phyloP scores from a whole-genome alignment of 1,139 yeast genomes.

The Candida pseudoviswanathii region DNA sequence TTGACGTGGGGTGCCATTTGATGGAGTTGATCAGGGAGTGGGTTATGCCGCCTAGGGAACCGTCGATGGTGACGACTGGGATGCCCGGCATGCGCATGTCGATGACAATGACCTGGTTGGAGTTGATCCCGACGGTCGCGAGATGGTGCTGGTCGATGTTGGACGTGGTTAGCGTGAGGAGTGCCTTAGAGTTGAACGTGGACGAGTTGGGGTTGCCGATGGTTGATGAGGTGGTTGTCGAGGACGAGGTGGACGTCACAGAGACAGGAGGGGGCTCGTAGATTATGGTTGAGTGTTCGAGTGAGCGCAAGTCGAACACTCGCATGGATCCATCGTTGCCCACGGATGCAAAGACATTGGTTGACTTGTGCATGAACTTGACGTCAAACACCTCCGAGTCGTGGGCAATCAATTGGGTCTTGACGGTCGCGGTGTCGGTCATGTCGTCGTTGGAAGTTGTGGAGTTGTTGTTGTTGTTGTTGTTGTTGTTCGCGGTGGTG shows the following conservation, averaged over 20 bases:
- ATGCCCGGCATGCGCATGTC: slow-evolving; percentile 90
- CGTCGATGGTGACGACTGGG: slow-evolving; percentile 70
- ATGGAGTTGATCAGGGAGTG: slow-evolving; percentile 68
- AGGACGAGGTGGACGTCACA: slow-evolving; percentile 32
- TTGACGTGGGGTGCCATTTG: slow-evolving; percentile 81
- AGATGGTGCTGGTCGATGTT: slow-evolving; percentile 76
- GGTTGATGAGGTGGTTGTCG: slow-evolving; percentile 11
- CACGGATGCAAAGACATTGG: slow-evolving; percentile 85
- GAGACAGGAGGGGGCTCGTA: slow-evolving; percentile 55
- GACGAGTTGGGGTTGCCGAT: slow-evolving; percentile 11
- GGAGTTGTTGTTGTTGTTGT: too few species aligned
- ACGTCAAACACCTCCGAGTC: slow-evolving; percentile 96
- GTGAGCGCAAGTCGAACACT: slow-evolving; percentile 82
- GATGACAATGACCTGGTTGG: slow-evolving; percentile 65
- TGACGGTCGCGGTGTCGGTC: slow-evolving; percentile 66
- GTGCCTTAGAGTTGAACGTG: slow-evolving; percentile 52
- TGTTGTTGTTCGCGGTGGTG: too few species aligned
- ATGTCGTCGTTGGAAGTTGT: slow-evolving; percentile 8
- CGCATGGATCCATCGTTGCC: slow-evolving; percentile 96
- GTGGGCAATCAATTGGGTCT: slow-evolving; percentile 94
- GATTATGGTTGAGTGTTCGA: slow-evolving; percentile 93
- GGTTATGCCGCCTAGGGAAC: slow-evolving; percentile 54
- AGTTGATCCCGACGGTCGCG: slow-evolving; percentile 79
- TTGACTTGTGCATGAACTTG: slow-evolving; percentile 72
- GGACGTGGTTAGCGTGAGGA: slow-evolving; percentile 75